A percentile compares a stretch with the other conserved stretches of the same genome.
Evolutionary conservation across 352 stramenopile species (phyloP).

Genomic region (Pythium brassicae): DNA sequence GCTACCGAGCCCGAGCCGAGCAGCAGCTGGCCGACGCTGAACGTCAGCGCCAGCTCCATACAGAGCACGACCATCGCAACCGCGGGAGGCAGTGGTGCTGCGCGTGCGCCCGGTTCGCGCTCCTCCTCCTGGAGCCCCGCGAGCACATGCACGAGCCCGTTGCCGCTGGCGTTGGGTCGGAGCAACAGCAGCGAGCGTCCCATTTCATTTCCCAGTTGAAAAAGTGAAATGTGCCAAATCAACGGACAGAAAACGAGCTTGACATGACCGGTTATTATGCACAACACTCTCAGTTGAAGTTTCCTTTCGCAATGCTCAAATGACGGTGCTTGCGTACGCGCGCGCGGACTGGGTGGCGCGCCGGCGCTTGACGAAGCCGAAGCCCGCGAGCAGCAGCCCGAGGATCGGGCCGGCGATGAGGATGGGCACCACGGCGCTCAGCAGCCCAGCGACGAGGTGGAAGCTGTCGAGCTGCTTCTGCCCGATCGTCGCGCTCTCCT

Average conservation of each 20-base stretch:
- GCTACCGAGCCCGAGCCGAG: conserved; percentile 20
- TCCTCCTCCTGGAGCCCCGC: conserved; percentile 3
- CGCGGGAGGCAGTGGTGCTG: conserved; percentile 5
- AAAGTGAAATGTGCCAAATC: not conserved
- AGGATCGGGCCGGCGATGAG: conserved; percentile 53
- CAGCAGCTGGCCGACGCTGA: conserved; percentile 29
- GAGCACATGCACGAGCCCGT: conserved; percentile 28
- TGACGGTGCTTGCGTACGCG: conserved; percentile 21
- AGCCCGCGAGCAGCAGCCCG: conserved; percentile 27
- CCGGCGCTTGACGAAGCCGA: conserved; percentile 46
- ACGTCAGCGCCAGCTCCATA: conserved; percentile 34
- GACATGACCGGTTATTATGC: not conserved
- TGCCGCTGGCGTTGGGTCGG: conserved; percentile 10
- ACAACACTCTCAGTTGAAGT: not conserved
- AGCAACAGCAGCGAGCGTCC: conserved; percentile 22
- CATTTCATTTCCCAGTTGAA: not conserved
- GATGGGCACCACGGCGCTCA: conserved; percentile 49
- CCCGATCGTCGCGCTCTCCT: conserved; percentile 44
- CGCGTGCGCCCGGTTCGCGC: not conserved
- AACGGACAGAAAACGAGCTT: not conserved
- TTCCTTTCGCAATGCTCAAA: conserved; percentile 12
- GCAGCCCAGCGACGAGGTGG: conserved; percentile 39
- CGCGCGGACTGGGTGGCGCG: conserved; percentile 20
- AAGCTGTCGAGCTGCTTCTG: conserved; percentile 36
- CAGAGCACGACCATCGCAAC: conserved; percentile 28